Percentiles rank a stretch among this genome's conserved stretches.
These are phyloP conservation scores for Cryphonectria japonica DNA, from an alignment of 2,329 filamentous ascomycete species.

Conservation along the genomic window DNA sequence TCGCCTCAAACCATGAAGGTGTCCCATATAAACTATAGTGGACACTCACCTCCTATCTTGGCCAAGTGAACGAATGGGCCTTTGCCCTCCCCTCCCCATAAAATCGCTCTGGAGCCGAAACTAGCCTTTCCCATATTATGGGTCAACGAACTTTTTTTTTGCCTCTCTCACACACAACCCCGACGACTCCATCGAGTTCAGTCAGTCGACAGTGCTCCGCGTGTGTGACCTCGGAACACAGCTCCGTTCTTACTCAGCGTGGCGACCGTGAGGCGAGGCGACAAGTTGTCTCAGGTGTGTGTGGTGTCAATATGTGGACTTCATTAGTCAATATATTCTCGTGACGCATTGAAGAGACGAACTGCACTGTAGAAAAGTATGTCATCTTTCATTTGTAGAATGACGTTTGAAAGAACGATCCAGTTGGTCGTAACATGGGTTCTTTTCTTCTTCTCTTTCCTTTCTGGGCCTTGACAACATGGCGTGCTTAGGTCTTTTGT, in stretches of 20 bases:
- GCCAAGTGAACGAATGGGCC: not conserved
- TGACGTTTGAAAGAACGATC: not conserved
- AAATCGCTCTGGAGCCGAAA: not conserved
- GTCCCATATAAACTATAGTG: not conserved
- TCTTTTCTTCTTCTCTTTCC: not conserved
- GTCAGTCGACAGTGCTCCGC: conserved; percentile 7
- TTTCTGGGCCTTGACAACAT: not conserved
- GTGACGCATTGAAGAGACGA: not conserved
- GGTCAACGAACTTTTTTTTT: not conserved
- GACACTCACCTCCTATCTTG: not conserved
- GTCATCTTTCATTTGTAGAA: not conserved
- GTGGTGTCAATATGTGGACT: not conserved
- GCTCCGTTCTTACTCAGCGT: not conserved
- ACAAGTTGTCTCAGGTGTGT: not conserved
- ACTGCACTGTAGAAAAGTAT: not conserved
- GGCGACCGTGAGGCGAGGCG: not conserved
- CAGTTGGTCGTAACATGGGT: not conserved
- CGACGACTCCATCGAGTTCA: not conserved
- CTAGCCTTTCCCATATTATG: not conserved
- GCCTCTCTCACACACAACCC: no score
- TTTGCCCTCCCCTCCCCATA: not conserved
- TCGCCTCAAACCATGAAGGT: no score
- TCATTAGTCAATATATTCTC: not conserved
- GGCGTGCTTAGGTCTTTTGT: not conserved
- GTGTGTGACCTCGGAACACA: not conserved